Evolutionary conservation across 108 stramenopile species (phyloP).

Genomic region (Seminavis robusta): DNA sequence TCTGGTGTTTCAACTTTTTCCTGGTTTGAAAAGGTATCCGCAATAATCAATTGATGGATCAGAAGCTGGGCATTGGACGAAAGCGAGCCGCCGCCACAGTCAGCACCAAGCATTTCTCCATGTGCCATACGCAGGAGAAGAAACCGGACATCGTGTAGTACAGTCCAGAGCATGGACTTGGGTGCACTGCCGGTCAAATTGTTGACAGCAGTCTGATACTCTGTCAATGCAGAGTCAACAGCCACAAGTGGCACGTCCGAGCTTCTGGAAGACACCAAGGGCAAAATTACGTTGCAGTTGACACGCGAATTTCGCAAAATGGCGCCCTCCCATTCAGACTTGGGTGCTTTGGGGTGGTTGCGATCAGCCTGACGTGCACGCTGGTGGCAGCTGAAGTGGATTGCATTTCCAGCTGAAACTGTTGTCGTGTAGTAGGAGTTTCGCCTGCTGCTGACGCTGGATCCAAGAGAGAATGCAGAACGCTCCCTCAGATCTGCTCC

Average conservation of each 20-base stretch:
- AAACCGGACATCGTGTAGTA: conserved; percentile 73
- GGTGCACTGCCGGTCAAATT: conserved; percentile 66
- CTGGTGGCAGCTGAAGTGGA: conserved; percentile 72
- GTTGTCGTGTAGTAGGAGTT: conserved; percentile 52
- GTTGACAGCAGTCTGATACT: conserved; percentile 53
- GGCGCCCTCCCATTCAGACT: conserved; percentile 88
- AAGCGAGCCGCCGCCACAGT: conserved; percentile 84
- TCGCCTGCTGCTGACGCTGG: conserved; percentile 27
- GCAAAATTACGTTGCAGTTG: conserved; percentile 78
- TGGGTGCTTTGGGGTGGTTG: conserved; percentile 76
- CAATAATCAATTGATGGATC: conserved; percentile 64
- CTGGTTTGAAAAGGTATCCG: conserved; percentile 71
- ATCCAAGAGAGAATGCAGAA: conserved; percentile 17
- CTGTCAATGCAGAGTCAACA: conserved; percentile 65
- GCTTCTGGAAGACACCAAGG: conserved; percentile 71
- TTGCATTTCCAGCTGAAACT: conserved; percentile 81
- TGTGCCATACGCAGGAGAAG: conserved; percentile 72
- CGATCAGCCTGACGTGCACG: conserved; percentile 70
- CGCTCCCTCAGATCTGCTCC: conserved; percentile 46
- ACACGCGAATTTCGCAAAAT: conserved; percentile 75
- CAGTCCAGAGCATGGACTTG: conserved; percentile 74
- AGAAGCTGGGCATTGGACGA: conserved; percentile 68
- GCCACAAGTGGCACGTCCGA: conserved; percentile 69
- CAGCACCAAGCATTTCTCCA: conserved; percentile 70
- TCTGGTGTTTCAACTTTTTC: conserved; percentile 62